Conservation (phyloP, 2,329 filamentous ascomycete species). For the Colletotrichum noveboracense region DNA sequence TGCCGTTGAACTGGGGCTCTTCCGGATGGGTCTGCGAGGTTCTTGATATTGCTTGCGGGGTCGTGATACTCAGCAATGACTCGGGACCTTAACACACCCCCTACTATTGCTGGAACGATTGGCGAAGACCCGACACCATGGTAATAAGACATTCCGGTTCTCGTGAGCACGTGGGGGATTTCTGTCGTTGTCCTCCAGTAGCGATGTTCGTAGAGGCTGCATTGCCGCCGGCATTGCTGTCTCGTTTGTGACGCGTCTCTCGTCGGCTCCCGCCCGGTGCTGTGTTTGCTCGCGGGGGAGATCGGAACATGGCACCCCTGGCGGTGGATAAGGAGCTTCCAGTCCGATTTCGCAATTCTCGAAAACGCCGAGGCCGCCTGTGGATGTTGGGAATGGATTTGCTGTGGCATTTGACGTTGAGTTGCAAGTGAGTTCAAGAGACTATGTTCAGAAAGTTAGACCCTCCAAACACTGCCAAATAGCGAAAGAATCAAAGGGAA, state of each 20-base stretch:
- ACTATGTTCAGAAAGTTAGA: neutral
- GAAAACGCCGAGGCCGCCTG: neutral
- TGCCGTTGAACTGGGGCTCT: neutral
- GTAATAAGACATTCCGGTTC: neutral
- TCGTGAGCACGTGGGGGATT: neutral
- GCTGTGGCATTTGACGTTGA: neutral
- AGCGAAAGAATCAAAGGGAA: neutral
- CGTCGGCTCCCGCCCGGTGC: neutral
- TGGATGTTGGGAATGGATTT: neutral
- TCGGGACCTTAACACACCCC: neutral
- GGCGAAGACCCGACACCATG: neutral
- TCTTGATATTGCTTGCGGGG: neutral
- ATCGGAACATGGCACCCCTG: neutral
- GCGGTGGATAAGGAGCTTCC: neutral
- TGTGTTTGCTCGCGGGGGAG: neutral
- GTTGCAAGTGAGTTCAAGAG: neutral
- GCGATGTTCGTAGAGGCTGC: neutral
- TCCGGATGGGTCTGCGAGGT: neutral
- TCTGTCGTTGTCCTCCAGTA: neutral
- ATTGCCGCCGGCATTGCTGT: neutral
- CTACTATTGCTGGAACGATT: neutral
- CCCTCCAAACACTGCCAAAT: neutral
- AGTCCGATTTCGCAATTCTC: neutral
- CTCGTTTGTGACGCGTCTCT: neutral
- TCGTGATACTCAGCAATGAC: neutral